phyloP scores from a whole-genome alignment of 1,139 yeast species.

The Taphrina pruni region DNA sequence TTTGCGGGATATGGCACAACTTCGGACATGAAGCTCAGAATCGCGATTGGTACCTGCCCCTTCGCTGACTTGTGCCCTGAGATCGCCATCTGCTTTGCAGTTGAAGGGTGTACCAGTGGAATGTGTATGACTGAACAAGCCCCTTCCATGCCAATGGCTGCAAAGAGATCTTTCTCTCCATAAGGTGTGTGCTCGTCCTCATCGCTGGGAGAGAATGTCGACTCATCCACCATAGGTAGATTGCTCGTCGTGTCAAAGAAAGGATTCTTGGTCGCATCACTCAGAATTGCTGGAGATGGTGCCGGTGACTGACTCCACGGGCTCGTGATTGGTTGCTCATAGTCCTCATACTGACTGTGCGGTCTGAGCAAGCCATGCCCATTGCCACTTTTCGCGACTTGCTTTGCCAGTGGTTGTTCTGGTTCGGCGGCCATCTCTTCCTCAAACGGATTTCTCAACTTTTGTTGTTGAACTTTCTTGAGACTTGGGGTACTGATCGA shows the following conservation, averaged over 20 bases:
- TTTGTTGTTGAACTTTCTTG: constrained; percentile 23
- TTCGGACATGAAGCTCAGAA: constrained; percentile 51
- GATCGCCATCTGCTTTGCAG: constrained; percentile 41
- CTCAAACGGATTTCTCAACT: constrained; percentile 45
- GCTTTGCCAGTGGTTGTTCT: not conserved
- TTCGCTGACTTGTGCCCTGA: constrained; percentile 35
- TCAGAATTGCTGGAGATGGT: constrained; percentile 51
- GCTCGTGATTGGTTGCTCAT: constrained; percentile 50
- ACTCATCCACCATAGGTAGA: constrained; percentile 39
- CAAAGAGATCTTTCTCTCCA: constrained; percentile 24
- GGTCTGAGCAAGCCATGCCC: constrained; percentile 2
- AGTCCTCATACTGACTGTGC: constrained; percentile 47
- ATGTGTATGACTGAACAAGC: constrained; percentile 51
- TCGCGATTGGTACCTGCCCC: constrained; percentile 51
- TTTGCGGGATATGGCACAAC: constrained; percentile 51
- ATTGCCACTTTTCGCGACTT: not conserved
- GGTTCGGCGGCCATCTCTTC: constrained; percentile 13
- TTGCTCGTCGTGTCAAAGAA: constrained; percentile 48
- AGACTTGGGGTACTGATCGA: constrained; percentile 22
- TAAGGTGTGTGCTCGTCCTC: constrained; percentile 37
- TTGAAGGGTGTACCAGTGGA: constrained; percentile 48
- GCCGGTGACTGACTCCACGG: constrained; percentile 53
- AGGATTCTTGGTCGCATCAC: constrained; percentile 49
- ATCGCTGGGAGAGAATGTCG: constrained; percentile 28
- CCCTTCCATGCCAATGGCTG: constrained; percentile 49